Conservation (phyloP, 2,329 filamentous ascomycete genomes). For the Mollisiaceae sp. region DNA sequence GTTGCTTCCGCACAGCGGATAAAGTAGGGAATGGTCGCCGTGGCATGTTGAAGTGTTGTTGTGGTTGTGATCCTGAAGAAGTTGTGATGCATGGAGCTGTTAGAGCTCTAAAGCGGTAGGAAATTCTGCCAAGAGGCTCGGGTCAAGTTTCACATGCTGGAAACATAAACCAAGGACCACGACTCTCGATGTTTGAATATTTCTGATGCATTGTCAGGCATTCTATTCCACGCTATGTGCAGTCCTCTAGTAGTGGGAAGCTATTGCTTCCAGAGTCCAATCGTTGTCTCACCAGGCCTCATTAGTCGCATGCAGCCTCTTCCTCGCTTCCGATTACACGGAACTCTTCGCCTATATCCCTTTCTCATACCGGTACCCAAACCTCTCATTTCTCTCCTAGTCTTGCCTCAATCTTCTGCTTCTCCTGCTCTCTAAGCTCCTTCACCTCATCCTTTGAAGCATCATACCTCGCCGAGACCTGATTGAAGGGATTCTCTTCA, state of each 20-base stretch:
- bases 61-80: conserved; percentile 12
- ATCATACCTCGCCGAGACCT: conserved; percentile 78
- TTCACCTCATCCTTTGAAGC: conserved; percentile 77
- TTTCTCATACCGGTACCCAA: not conserved
- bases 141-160: not conserved
- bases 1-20: conserved; percentile 42
- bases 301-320: not conserved
- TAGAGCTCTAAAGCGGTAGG: conserved; percentile 22
- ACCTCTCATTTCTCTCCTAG: conserved; percentile 50
- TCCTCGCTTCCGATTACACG: not conserved
- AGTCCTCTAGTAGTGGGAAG: not conserved
- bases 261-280: not conserved
- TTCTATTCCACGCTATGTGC: not conserved
- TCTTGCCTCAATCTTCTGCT: conserved; percentile 74
- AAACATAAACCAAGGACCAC: not conserved
- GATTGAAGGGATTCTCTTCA: conserved; percentile 94
- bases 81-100: conserved; percentile 11
- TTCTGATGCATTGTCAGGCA: not conserved
- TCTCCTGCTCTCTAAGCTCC: conserved; percentile 69
- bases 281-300: not conserved
- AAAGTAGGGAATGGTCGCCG: conserved; percentile 34
- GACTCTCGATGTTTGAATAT: not conserved
- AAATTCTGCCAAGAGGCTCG: conserved; percentile 12
- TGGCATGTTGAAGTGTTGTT: conserved; percentile 32
- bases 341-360: not conserved